Percentiles rank a stretch among this genome's conserved stretches.
These are phyloP conservation scores for Ammopiptanthus mongolicus DNA, from an alignment of 306 rosid genomes.

Conservation along the genomic window DNA sequence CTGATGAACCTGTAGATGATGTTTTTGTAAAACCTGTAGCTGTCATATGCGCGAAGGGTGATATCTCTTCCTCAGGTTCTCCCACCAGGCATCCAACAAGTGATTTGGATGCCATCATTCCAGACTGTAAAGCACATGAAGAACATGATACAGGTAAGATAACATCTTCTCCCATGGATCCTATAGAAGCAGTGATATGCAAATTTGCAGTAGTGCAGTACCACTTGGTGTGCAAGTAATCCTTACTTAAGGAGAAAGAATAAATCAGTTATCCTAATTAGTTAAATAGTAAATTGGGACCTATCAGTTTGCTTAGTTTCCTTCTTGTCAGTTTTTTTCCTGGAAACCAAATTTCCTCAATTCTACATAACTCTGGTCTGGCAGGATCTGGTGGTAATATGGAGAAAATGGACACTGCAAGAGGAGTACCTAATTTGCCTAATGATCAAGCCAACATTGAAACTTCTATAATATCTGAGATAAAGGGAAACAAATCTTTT, in stretches of 20 bases:
- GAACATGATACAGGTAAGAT: constrained; percentile 36
- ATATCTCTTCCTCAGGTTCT: constrained; percentile 25
- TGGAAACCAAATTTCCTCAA: background rate
- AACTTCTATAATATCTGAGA: constrained; percentile 24
- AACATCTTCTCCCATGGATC: background rate
- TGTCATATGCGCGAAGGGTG: constrained; percentile 23
- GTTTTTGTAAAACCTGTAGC: constrained; percentile 29
- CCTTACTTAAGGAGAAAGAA: background rate
- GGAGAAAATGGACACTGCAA: constrained; percentile 24
- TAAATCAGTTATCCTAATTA: background rate
- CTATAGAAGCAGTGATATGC: background rate
- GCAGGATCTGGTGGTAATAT: constrained; percentile 36
- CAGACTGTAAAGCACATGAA: constrained; percentile 18
- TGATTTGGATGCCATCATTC: constrained; percentile 17
- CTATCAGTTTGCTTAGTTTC: background rate
- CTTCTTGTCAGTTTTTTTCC: background rate
- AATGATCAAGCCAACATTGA: constrained; percentile 19
- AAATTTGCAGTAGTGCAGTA: background rate
- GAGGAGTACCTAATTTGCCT: constrained; percentile 12
- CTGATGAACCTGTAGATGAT: constrained; percentile 30
- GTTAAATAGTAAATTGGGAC: background rate
- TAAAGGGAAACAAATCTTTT: constrained; percentile 23
- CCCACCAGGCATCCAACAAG: constrained; percentile 15
- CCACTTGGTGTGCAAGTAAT: background rate
- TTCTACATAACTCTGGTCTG: constrained; percentile 21